Base-by-base conservation (phyloP, 495 filamentous ascomycete genomes). In the Pseudotulostoma volvatum region DNA sequence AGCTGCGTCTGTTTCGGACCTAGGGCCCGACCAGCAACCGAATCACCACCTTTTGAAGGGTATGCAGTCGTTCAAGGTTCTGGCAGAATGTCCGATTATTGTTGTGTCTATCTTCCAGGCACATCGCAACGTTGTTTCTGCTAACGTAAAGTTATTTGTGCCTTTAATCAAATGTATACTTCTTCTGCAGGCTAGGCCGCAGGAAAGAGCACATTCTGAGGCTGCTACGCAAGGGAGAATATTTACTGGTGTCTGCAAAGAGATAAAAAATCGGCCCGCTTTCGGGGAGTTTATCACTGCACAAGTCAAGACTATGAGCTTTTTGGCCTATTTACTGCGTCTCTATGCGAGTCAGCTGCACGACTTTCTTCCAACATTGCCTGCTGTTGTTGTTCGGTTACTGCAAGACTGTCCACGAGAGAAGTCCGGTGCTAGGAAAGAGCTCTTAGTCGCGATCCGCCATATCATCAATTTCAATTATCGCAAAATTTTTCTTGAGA, bases 391-490 rank as follows among this genome's bases (percentile, higher is more conserved):
- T 0, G 85, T 99, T 13, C 76, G 92, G 4, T 62, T 99, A 36
- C 61, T 99, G 36, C 81, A 92, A 47, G 92, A 99, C 47, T 95
- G 88, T 39, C 92, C 92, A 0, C 67, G 86, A 33, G 88, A 95
- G 56, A 88, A 93, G 47, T 95, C 88, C 0, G 78, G 80, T 13
- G 84, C 90, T 2, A 68, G 92, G 18, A 99, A 96, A 57, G 92
- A 99, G 58, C 66, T 99, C 13, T 59, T 99, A 13, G 92, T 99
- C 18, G 92, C 90, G 0, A 96, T 96, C 42, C 74, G 92, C 9
- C 92, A 99, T 50, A 96, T 95, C 47, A 95, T 96, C 59, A 99
- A 99, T 56, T 96, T 95, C 63, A 95, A 94, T 52, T 96, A 95
- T 44, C 67, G 92, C 38, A 90, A 82, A 52, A 93, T 97, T 15